Evolutionary conservation across 106 monocot genomes (phyloP).

Genomic region (Acorus gramineus): DNA sequence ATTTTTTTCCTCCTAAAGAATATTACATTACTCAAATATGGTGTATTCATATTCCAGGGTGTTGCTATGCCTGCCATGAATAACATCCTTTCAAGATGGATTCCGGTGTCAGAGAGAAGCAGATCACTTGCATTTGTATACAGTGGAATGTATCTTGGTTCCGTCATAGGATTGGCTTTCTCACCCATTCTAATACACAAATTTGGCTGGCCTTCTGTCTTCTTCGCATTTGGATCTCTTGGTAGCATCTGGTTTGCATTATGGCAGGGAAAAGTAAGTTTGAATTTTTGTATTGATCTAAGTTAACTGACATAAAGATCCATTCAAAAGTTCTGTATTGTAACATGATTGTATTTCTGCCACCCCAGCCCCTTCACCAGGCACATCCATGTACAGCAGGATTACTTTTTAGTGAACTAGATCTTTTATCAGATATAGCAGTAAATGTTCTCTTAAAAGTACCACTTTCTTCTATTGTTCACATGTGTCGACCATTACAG

Average conservation of each 20-base stretch:
- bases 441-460: not conserved
- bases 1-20: too few relatives aligned
- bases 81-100: constrained; percentile 93
- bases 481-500: too few relatives aligned
- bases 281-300: not conserved
- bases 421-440: too few relatives aligned
- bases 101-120: constrained; percentile 93
- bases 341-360: too few relatives aligned
- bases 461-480: not conserved
- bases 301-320: too few relatives aligned
- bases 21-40: not conserved
- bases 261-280: constrained; percentile 70
- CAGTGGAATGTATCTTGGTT: constrained; percentile 98
- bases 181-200: constrained; percentile 79
- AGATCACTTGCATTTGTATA: constrained; percentile 95
- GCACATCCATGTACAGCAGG: too few relatives aligned
- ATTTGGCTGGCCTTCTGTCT: constrained; percentile 97
- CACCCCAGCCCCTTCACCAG: too few relatives aligned
- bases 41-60: constrained; percentile 44
- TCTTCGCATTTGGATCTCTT: constrained; percentile 88
- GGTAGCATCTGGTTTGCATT: constrained; percentile 89
- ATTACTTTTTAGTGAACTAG: too few relatives aligned
- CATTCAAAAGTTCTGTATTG: too few relatives aligned
- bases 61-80: constrained; percentile 99
- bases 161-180: constrained; percentile 85